Evolutionary conservation across 768 basidiomycete species (phyloP), one percentile per base, ranked within the genome.

Genomic region (Baorangia bicolor): DNA sequence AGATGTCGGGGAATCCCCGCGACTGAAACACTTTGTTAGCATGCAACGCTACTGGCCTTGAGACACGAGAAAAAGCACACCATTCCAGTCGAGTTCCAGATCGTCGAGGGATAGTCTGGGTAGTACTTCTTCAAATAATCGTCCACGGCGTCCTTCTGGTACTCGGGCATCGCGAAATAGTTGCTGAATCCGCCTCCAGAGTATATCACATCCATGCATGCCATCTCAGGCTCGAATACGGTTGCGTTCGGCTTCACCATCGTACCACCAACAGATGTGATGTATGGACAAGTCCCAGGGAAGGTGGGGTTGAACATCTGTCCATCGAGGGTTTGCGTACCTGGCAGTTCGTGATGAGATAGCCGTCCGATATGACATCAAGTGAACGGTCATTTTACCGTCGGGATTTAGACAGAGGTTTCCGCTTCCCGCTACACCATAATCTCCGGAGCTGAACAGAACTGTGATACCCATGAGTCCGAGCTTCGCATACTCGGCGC

Each of bases 281-380:
- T 66, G 49, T 75, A 81, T 1, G 81, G 80, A 58, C 81, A 82
- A 1, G 77, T 74, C 8, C 59, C 70, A 11, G 78, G 81, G 74
- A 78, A 82, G 7, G 67, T 61, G 13, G 85, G 84, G 51, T 81
- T 81, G 77, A 86, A 85, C 11, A 59, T 44, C 8, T 39, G 76
- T 23, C 83, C 84, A 54, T 75, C 72, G 37, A 78, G 73, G 2
- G 77, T 79, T 70, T 76, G 61, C n/a, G 50, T 45, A 21, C 59
- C 61, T 65, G 21, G 16, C 9, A 25, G 5, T 10, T 11, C 11
- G 16, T 31, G 25, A 47, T 51, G 8, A 46, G 27, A 48, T 41
- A 10, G 8, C 11, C 13, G 2, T 35, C 31, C 9, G 8, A 13
- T 18, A 31, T 38, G 46, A 42, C 9, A 30, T 45, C 30, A 33